phyloP scores from a whole-genome alignment of 768 basidiomycete species.

The Boletus sensibilis region DNA sequence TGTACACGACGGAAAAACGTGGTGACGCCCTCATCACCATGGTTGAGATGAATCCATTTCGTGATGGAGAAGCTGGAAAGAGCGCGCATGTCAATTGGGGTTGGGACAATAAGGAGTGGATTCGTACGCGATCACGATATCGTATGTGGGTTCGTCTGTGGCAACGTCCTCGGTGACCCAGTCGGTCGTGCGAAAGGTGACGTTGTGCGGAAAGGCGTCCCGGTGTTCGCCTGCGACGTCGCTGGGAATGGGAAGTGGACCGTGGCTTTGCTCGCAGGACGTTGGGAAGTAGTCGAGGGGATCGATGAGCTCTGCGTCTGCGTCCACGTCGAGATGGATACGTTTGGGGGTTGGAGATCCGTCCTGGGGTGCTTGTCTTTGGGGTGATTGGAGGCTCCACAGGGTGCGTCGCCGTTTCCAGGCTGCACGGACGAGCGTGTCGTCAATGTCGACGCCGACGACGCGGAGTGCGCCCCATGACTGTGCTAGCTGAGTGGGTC shows the following conservation, averaged over 20 bases:
- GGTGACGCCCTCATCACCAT: slow-evolving; percentile 69
- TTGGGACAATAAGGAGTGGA: background rate
- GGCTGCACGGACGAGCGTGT: slow-evolving; percentile 67
- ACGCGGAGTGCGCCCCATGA: slow-evolving; percentile 60
- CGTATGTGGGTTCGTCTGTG: slow-evolving; percentile 63
- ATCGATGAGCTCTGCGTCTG: background rate
- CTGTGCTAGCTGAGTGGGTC: slow-evolving; percentile 50
- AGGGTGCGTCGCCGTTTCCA: slow-evolving; percentile 68
- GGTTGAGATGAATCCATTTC: slow-evolving; percentile 90
- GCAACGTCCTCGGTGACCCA: slow-evolving; percentile 61
- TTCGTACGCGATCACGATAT: slow-evolving; percentile 77
- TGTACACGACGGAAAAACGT: slow-evolving; percentile 66
- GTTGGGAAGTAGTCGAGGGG: slow-evolving; percentile 62
- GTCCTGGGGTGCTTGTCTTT: background rate
- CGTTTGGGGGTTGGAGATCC: slow-evolving; percentile 10
- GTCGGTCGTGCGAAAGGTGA: slow-evolving; percentile 68
- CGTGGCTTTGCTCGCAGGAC: slow-evolving; percentile 75
- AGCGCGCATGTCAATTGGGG: background rate
- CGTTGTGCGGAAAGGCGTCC: slow-evolving; percentile 71
- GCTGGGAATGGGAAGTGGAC: slow-evolving; percentile 65
- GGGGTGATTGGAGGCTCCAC: slow-evolving; percentile 61
- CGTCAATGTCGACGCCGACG: slow-evolving; percentile 84
- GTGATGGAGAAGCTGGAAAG: slow-evolving; percentile 61
- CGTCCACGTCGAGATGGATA: background rate
- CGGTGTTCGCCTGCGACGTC: slow-evolving; percentile 15